These are phyloP conservation scores for Fusarium palustre DNA, from an alignment of 2,329 filamentous ascomycete species.

Conservation along the genomic window DNA sequence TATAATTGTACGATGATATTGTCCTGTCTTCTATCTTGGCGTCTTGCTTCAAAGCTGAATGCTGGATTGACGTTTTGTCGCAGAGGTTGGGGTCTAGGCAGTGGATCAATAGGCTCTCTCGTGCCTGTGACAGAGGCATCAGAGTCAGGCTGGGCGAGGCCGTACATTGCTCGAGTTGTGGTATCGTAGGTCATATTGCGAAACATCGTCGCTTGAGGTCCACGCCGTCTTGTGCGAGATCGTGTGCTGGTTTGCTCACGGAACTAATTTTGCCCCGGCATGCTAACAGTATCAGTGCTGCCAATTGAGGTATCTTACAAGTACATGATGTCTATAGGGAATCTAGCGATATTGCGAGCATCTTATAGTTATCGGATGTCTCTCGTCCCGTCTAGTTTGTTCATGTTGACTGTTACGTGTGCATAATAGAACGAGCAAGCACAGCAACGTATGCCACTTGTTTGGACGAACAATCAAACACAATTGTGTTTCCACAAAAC, in stretches of 20 bases:
- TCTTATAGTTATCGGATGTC: conserved; percentile 16
- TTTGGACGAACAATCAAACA: neutral
- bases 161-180: neutral
- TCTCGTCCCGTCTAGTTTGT: conserved; percentile 10
- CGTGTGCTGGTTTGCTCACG: neutral
- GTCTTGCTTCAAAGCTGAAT: neutral
- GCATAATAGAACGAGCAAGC: neutral
- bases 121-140: neutral
- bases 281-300: neutral
- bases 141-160: conserved; percentile 9
- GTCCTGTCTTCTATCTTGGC: conserved; percentile 13
- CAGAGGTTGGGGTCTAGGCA: neutral
- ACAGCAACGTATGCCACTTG: neutral
- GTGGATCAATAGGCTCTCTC: neutral
- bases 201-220: neutral
- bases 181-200: neutral
- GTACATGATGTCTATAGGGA: no score
- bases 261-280: neutral
- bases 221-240: neutral
- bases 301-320: neutral
- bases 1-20: conserved; percentile 25
- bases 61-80: neutral
- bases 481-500: neutral
- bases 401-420: neutral
- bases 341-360: neutral